A percentile compares a stretch with the other conserved stretches of the same genome.
These are phyloP conservation scores for Xylaria sp. DNA, from an alignment of 2,329 filamentous ascomycete genomes.

Conservation along the genomic window DNA sequence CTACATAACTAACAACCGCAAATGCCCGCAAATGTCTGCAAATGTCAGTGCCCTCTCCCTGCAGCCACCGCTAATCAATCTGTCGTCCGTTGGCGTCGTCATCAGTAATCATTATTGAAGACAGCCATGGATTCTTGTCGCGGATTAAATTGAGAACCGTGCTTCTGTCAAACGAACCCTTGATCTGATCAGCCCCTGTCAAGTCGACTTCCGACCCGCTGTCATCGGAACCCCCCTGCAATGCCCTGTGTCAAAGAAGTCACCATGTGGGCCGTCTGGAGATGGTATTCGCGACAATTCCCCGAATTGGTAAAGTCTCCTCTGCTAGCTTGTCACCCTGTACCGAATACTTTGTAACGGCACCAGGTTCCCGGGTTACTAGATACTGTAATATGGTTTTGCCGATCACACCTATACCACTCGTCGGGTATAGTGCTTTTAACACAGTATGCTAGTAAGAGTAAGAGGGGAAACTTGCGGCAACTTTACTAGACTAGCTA, in stretches of 20 bases:
- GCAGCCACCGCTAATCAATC: conserved; percentile 16
- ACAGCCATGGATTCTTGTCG: conserved; percentile 14
- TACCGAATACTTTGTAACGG: conserved; percentile 30
- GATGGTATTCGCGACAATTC: conserved; percentile 48
- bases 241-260: conserved; percentile 27
- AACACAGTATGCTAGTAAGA: background rate
- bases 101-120: conserved; percentile 2
- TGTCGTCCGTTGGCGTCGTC: background rate
- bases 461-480: background rate
- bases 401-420: conserved; percentile 14
- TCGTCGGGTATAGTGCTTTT: background rate
- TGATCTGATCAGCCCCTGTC: conserved; percentile 43
- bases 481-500: background rate
- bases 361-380: conserved; percentile 37
- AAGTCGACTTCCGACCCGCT: conserved; percentile 43
- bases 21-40: background rate
- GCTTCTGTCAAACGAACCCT: conserved; percentile 43
- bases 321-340: background rate
- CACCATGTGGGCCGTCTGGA: conserved; percentile 18
- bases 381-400: conserved; percentile 11
- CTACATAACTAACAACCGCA: too few relatives aligned
- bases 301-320: conserved; percentile 45
- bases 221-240: conserved; percentile 39
- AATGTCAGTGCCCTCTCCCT: conserved; percentile 25
- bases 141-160: conserved; percentile 32